These are phyloP conservation scores for Aschersonia sp. DNA, from an alignment of 2,329 filamentous ascomycete genomes.

Conservation along the genomic window DNA sequence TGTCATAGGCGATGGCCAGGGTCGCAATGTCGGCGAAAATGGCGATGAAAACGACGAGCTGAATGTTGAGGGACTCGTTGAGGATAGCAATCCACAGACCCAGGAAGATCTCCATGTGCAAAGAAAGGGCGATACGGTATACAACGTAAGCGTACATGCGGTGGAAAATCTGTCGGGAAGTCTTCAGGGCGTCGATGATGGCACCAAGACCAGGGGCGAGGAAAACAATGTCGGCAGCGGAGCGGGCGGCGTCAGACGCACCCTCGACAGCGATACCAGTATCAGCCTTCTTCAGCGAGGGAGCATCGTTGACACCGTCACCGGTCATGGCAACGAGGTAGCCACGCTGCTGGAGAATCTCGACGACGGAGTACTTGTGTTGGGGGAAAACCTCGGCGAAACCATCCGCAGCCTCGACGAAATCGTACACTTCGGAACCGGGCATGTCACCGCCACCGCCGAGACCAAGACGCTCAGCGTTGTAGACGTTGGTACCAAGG, in stretches of 20 bases:
- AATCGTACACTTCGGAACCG: conserved; percentile 86
- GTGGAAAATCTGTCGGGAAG: conserved; percentile 88
- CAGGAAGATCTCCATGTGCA: conserved; percentile 84
- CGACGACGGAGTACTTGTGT: conserved; percentile 90
- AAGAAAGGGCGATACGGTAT: conserved; percentile 83
- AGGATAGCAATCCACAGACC: conserved; percentile 84
- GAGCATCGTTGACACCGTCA: conserved; percentile 89
- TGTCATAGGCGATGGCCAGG: conserved; percentile 85
- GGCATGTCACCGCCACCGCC: conserved; percentile 86
- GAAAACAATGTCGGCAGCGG: conserved; percentile 88
- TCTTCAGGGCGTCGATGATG: conserved; percentile 87
- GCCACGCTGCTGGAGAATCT: conserved; percentile 85
- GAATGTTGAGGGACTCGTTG: conserved; percentile 70
- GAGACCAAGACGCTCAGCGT: conserved; percentile 81
- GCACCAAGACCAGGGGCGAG: conserved; percentile 80
- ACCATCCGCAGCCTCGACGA: conserved; percentile 88
- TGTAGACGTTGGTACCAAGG: conserved; percentile 87
- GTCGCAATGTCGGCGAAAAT: conserved; percentile 91
- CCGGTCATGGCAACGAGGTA: conserved; percentile 94
- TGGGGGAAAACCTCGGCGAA: conserved; percentile 91
- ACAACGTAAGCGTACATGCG: conserved; percentile 95
- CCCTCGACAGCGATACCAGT: conserved; percentile 92
- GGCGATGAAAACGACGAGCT: conserved; percentile 84
- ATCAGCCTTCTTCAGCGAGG: conserved; percentile 88
- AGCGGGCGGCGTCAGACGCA: conserved; percentile 79